A percentile compares a stretch with the other conserved stretches of the same genome.
phyloP scores from a whole-genome alignment of 2,329 filamentous ascomycete species.

The Fusarium penzigii region DNA sequence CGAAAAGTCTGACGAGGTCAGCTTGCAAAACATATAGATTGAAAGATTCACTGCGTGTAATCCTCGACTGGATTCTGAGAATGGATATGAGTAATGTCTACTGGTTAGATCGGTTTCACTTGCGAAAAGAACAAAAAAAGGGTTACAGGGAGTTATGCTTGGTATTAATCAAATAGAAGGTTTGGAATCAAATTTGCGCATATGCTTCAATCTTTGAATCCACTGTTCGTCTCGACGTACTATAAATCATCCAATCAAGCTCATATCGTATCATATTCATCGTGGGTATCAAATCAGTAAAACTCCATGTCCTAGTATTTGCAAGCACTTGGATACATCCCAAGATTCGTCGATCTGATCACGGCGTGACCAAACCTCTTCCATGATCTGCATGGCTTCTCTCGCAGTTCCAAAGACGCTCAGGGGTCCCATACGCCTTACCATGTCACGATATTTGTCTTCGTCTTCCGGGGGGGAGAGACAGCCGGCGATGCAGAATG shows the following conservation, averaged over 20 bases:
- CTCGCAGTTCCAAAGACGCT: slow-evolving; percentile 47
- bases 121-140: slow-evolving; percentile 22
- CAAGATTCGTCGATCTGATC: slow-evolving; percentile 43
- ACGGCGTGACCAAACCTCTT: slow-evolving; percentile 46
- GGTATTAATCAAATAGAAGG: background rate
- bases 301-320: slow-evolving; percentile 41
- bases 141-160: background rate
- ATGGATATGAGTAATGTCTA: slow-evolving; percentile 30
- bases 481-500: slow-evolving; percentile 45
- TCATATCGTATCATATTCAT: background rate
- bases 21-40: slow-evolving; percentile 4
- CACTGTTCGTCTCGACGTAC: background rate
- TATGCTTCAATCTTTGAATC: background rate
- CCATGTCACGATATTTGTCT: slow-evolving; percentile 43
- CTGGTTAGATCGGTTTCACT: slow-evolving; percentile 28
- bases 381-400: slow-evolving; percentile 47
- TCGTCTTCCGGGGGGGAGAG: slow-evolving; percentile 42
- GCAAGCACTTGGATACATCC: slow-evolving; percentile 47
- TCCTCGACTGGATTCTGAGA: slow-evolving; percentile 12
- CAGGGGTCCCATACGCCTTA: slow-evolving; percentile 42
- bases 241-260: background rate
- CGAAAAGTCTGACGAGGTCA: slow-evolving; percentile 14
- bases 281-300: slow-evolving; percentile 39
- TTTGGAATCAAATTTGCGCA: background rate
- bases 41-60: slow-evolving; percentile 16